Base-by-base conservation (phyloP, 805 yeast genomes). In the Saccharomycopsis capsularis region DNA sequence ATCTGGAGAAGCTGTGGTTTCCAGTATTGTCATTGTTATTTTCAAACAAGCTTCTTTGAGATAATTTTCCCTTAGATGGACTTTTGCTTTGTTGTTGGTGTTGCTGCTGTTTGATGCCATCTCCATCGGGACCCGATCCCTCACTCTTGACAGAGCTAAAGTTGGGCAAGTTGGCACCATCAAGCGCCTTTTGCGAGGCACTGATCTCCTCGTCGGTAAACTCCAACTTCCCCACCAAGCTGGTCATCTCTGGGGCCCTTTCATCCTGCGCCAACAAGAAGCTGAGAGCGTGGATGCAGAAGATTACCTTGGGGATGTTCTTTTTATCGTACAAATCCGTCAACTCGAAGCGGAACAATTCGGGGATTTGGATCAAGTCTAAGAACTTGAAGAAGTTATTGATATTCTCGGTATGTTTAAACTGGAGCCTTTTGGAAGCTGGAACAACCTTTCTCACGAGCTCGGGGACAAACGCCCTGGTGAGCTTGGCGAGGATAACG, bases 301-400 rank as follows among this genome's bases (percentile, higher is more conserved):
- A 90, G 61, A 93, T 84, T 22, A 93, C 98, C 60, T 87, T 89
- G 15, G 98, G 98, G 19, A 90, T 77, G 60, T 91, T 85, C 59
- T 88, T 89, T 61, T 83, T 82, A 60, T 93, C 97, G 66, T 89
- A 93, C 34, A 93, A 70, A 64, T 93, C 99, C 3, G 95, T 89
- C 51, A 91, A 75, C 63, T 91, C 99, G 62, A 93, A 93, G 44
- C 85, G 75, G 63, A 90, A 93, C 47, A 89, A 72, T 48, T 86
- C 90, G 1, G 99, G 99, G 55, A 93, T 79, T 25, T 78, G 79
- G 52, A 88, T 73, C 50, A 70, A 75, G 50, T 78, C 82, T 29
- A 88, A 69, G 48, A 91, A 75, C 22, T 74, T 70, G 63, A 91
- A 82, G 63, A 91, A 90, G 21, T 80, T 71, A 58, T 88, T 87